Conservation (phyloP, 345 rosid species). For the Rubroshorea leprosula region DNA sequence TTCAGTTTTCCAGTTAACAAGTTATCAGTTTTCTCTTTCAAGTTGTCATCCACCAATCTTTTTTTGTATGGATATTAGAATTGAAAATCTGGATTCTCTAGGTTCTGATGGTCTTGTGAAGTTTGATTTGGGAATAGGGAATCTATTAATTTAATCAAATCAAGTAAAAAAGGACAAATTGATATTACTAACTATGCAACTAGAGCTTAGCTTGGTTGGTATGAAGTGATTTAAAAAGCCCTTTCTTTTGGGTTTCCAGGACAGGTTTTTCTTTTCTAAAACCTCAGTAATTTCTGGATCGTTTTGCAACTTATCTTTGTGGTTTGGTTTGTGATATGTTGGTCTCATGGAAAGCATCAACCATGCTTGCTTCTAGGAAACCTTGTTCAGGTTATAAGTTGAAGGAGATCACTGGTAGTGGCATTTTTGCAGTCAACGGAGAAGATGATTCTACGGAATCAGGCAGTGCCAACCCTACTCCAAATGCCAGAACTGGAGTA, state of each 20-base stretch:
- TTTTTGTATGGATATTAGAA: too few relatives aligned
- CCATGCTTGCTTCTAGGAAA: constrained; percentile 44
- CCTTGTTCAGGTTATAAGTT: constrained; percentile 91
- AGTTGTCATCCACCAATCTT: background rate
- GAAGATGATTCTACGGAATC: constrained; percentile 48
- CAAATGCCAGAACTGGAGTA: constrained; percentile 44
- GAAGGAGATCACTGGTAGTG: constrained; percentile 97
- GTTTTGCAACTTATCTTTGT: too few relatives aligned
- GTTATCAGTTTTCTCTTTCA: background rate
- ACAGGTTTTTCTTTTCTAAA: too few relatives aligned
- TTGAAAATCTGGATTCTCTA: background rate
- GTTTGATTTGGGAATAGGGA: background rate
- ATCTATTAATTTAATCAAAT: too few relatives aligned
- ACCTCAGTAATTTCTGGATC: too few relatives aligned
- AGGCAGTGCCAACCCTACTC: constrained; percentile 41
- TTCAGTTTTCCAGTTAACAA: background rate
- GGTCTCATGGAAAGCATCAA: constrained; percentile 6
- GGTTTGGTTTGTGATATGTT: too few relatives aligned
- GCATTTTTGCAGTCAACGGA: constrained; percentile 63
- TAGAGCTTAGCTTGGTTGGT: too few relatives aligned
- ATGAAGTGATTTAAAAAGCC: too few relatives aligned
- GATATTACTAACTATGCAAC: too few relatives aligned
- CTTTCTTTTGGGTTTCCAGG: too few relatives aligned
- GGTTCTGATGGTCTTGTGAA: too few relatives aligned
- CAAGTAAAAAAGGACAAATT: too few relatives aligned